These are phyloP conservation scores for Chlorella sorokiniana DNA, from an alignment of 139 green algal species.

Conservation along the genomic window DNA sequence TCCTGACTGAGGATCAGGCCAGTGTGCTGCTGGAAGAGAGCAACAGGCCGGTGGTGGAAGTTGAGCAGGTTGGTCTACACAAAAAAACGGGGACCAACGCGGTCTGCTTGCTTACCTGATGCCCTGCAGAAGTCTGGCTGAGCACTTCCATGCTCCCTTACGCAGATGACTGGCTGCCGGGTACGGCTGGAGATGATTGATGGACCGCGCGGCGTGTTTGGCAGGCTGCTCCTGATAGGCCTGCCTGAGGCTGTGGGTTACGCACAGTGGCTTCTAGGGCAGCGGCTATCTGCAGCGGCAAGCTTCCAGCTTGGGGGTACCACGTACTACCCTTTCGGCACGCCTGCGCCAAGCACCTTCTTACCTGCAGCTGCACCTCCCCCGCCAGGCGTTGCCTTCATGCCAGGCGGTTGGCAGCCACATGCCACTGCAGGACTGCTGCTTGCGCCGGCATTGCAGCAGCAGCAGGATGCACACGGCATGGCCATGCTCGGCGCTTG, in stretches of 20 bases:
- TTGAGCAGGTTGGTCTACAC: not conserved
- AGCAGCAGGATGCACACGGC: too few relatives aligned
- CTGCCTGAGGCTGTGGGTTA: not conserved
- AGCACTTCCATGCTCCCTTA: not conserved
- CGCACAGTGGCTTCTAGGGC: slow-evolving; percentile 29
- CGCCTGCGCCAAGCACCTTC: too few relatives aligned
- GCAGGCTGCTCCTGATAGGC: slow-evolving; percentile 2
- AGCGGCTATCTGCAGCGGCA: slow-evolving; percentile 3
- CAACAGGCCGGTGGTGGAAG: not conserved
- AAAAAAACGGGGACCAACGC: not conserved
- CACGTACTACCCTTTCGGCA: too few relatives aligned
- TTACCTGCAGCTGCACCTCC: too few relatives aligned
- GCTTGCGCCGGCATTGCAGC: too few relatives aligned
- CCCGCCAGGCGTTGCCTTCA: too few relatives aligned
- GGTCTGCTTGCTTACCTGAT: not conserved
- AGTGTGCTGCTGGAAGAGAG: slow-evolving; percentile 2
- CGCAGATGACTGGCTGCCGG: slow-evolving; percentile 12
- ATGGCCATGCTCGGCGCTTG: too few relatives aligned
- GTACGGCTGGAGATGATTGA: slow-evolving; percentile 9
- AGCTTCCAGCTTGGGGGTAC: slow-evolving; percentile 9
- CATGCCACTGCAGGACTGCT: too few relatives aligned
- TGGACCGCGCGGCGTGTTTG: not conserved
- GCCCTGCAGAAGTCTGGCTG: not conserved
- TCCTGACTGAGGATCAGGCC: slow-evolving; percentile 31
- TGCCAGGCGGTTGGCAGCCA: too few relatives aligned